phyloP scores from a whole-genome alignment of 495 filamentous ascomycete species.

The Ascodesmis nigricans region DNA sequence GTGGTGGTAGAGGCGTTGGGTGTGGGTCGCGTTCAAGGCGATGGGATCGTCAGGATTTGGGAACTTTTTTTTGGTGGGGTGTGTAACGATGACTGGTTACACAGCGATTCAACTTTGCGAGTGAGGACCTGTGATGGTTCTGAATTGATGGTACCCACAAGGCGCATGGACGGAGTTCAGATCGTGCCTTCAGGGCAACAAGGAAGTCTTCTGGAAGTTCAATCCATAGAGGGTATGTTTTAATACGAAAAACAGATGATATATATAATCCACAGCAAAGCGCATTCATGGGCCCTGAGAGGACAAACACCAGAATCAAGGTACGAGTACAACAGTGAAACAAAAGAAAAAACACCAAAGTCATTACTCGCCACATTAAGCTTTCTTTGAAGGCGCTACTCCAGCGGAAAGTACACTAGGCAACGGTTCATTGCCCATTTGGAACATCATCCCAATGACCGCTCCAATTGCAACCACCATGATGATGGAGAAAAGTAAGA shows the following conservation, averaged over 20 bases:
- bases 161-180: background rate
- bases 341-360: slow-evolving; percentile 4
- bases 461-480: slow-evolving; percentile 37
- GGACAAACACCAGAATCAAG: slow-evolving; percentile 3
- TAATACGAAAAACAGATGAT: too few species aligned
- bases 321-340: slow-evolving; percentile 1
- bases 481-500: slow-evolving; percentile 45
- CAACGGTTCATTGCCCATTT: slow-evolving; percentile 54
- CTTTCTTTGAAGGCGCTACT: slow-evolving; percentile 37
- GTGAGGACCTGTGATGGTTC: slow-evolving; percentile 5
- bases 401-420: slow-evolving; percentile 76
- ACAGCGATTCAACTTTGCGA: slow-evolving; percentile 6
- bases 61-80: slow-evolving; percentile 2
- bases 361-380: slow-evolving; percentile 5
- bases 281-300: too few species aligned
- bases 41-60: background rate
- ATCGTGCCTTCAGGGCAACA: background rate
- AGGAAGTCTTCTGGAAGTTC: slow-evolving; percentile 5
- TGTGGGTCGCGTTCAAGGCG: too few species aligned
- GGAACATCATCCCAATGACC: slow-evolving; percentile 53
- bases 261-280: too few species aligned
- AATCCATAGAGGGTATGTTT: slow-evolving; percentile 6
- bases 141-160: slow-evolving; percentile 3
- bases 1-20: background rate
- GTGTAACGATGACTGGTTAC: too few species aligned